phyloP scores from a whole-genome alignment of 306 rosid species.

The Abrus pulchellus region DNA sequence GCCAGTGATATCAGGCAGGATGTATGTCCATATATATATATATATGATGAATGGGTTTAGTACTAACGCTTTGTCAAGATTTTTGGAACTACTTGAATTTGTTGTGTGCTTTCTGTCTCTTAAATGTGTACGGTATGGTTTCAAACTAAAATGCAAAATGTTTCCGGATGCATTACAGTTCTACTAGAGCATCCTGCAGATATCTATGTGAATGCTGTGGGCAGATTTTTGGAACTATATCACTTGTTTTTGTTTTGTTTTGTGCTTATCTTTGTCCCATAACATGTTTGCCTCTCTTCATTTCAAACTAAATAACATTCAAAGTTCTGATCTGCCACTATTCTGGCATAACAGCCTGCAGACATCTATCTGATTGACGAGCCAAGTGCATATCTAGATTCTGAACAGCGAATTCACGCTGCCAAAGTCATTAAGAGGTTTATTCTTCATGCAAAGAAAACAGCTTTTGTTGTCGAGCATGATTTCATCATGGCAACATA shows the following conservation, averaged over 20 bases:
- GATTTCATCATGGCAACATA: slow-evolving; percentile 99
- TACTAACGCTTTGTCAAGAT: neutral
- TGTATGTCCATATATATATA: neutral
- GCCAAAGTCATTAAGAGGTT: slow-evolving; percentile 98
- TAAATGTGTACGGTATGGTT: neutral
- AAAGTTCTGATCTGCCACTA: slow-evolving; percentile 37
- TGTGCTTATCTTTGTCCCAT: neutral
- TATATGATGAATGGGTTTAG: slow-evolving; percentile 3
- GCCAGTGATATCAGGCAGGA: neutral
- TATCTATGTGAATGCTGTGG: slow-evolving; percentile 45
- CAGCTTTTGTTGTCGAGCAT: slow-evolving; percentile 96
- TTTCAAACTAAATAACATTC: slow-evolving; percentile 24
- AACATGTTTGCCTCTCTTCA: neutral
- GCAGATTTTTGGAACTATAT: slow-evolving; percentile 17
- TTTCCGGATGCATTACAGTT: slow-evolving; percentile 32
- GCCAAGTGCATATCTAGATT: slow-evolving; percentile 98
- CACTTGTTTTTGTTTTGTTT: slow-evolving; percentile 40
- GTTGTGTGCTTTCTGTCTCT: neutral
- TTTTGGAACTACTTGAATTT: slow-evolving; percentile 15
- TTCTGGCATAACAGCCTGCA: slow-evolving; percentile 80
- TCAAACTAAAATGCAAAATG: neutral
- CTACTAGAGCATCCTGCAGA: slow-evolving; percentile 66
- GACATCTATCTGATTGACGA: slow-evolving; percentile 95
- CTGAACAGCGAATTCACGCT: slow-evolving; percentile 97
- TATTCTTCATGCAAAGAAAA: slow-evolving; percentile 97